Evolutionary conservation across 2,329 filamentous ascomycete species (phyloP), one percentile per base, ranked within the genome.

Genomic region (Xylaria digitata): DNA sequence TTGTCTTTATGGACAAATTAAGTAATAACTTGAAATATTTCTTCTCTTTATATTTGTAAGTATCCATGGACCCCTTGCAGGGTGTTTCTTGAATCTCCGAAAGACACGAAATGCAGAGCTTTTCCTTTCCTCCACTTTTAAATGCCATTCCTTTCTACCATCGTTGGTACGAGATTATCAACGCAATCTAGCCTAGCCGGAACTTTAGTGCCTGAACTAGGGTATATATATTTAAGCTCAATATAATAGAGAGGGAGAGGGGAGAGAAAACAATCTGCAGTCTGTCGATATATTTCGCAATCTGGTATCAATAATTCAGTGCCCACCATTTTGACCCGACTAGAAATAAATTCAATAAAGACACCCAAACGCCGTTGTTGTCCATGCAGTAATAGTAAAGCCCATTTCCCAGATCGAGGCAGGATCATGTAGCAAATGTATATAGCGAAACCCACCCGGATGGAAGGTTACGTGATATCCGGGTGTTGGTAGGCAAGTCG

Each of bases 251-350:
- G n/a, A 11, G 43, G 48, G 23, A 6, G 21, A 40, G 34, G 40
- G 40, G 40, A 46, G 37, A 65, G 17, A 50, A 52, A 55, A 37
- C n/a, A 67, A 50, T 67, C 42, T 62, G 56, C n/a, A 60, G 23
- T 61, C 64, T 59, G 50, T 59, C 54, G 50, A 55, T 64, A 52
- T 50, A 67, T 61, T 58, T 34, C 45, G 48, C 60, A 69, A 65
- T 67, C 61, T 69, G 64, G 37, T 69, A 60, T 64, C 61, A 59
- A 60, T 63, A 32, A 46, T 42, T n/a, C 21, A 48, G 21, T 56
- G 58, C 58, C 43, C 50, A 55, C 57, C 42, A 30, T 46, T 61
- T 53, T 17, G n/a, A 54, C 21, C 54, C 26, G 11, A 65, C 40
- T 45, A 48, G 13, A 30, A 55, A 50, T 6, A 66, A 56, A n/a